Evolutionary conservation across 2,329 filamentous ascomycete genomes (phyloP), one percentile per base, ranked within the genome.

Genomic region (Capronia coronata): DNA sequence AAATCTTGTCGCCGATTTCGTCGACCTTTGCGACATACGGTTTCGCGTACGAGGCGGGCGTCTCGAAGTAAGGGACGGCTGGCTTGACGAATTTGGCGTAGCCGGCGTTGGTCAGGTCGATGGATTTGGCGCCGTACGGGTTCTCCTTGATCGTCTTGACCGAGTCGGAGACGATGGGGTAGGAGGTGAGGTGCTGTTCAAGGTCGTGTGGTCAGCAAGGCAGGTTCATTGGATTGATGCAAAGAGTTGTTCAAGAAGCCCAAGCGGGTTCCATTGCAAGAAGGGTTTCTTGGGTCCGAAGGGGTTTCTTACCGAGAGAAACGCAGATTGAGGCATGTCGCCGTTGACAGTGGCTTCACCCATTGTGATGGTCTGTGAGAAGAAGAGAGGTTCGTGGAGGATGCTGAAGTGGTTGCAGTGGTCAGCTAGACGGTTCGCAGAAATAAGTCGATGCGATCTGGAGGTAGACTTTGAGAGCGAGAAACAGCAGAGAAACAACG

Each of bases 1-100:
- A 75, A n/a, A 83, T 79, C 65, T 79, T 75, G 68, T 88, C 82
- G 58, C 84, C 86, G 45, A 94, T 71, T 51, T 79, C 71, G 67
- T 97, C 93, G 63, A 83, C 90, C 68, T 83, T 87, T 66, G 80
- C 75, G 58, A 94, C 78, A 70, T 96, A 96, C 1, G 91, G 90
- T 45, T 83, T 82, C 56, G 94, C 78, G 67, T 87, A 93, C 64
- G 79, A 76, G 73, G 88, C 91, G 29, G 90, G 89, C 61, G 79
- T 86, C 62, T 81, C 70, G 61, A 96, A 73, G 70, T 87, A 88
- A 22, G 87, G 86, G 48, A 91, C 71, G 56, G 95, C 71, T 16
- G 89, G 87, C 60, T 83, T 84, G 65, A 84, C 84, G 63, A 95
- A 77, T 57, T 78, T 82, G 64, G 81, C 74, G 75, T 90, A 94